phyloP scores from a whole-genome alignment of 2,329 filamentous ascomycete genomes.

The Fonsecaea monophora region DNA sequence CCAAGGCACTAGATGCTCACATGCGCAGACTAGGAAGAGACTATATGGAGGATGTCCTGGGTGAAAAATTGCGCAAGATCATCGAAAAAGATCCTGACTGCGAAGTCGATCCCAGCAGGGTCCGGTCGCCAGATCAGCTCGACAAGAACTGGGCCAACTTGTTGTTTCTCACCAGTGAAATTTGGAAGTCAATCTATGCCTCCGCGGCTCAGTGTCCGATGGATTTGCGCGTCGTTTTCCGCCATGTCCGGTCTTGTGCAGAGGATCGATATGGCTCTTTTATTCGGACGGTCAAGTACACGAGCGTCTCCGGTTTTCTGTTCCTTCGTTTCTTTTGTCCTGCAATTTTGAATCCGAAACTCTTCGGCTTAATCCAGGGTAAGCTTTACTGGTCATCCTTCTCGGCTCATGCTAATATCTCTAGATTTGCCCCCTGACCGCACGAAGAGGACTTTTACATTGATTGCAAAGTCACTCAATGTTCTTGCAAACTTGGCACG shows the following conservation, averaged over 20 bases:
- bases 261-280: constrained; percentile 96
- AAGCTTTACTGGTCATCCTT: constrained; percentile 37
- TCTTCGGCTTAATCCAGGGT: constrained; percentile 84
- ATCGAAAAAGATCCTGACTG: constrained; percentile 90
- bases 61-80: constrained; percentile 86
- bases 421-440: constrained; percentile 79
- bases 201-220: constrained; percentile 78
- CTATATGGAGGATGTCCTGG: constrained; percentile 85
- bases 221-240: constrained; percentile 83
- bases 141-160: constrained; percentile 83
- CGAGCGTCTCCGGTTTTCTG: constrained; percentile 91
- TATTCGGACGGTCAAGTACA: constrained; percentile 85
- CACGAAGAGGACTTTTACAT: constrained; percentile 84
- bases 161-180: constrained; percentile 75
- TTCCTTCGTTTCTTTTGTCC: constrained; percentile 96
- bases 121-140: constrained; percentile 71
- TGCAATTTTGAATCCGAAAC: constrained; percentile 91
- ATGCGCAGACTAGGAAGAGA: constrained; percentile 95
- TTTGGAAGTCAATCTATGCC: constrained; percentile 82
- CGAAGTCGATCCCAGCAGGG: constrained; percentile 89
- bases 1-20: constrained; percentile 90
- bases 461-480: constrained; percentile 91
- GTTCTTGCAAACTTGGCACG: constrained; percentile 88
- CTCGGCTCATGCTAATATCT: constrained; percentile 37
- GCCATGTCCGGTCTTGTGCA: constrained; percentile 89